A percentile compares a stretch with the other conserved stretches of the same genome.
Conservation (phyloP, 2,329 filamentous ascomycete genomes). For the Colletotrichum caudatum region DNA sequence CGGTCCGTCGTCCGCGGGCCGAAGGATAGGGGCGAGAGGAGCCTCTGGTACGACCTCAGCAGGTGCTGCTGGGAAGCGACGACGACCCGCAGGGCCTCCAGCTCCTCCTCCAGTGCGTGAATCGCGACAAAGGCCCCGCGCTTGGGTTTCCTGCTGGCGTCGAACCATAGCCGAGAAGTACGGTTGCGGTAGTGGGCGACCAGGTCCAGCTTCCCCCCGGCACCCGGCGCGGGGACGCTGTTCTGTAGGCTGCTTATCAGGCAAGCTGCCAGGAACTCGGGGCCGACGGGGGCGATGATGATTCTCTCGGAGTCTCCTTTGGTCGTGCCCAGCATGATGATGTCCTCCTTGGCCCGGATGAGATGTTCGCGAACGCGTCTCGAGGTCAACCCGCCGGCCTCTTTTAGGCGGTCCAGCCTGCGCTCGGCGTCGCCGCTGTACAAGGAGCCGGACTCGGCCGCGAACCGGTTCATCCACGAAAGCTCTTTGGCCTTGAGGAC, state of each 20-base stretch:
- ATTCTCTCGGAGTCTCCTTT: constrained; percentile 26
- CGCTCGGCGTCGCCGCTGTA: constrained; percentile 9
- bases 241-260: constrained; percentile 33
- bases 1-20: constrained; percentile 5
- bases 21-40: constrained; percentile 9
- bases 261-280: constrained; percentile 35
- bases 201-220: constrained; percentile 13
- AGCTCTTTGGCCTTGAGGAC: constrained; percentile 35
- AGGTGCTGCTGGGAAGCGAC: constrained; percentile 26
- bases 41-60: constrained; percentile 13
- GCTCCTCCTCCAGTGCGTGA: constrained; percentile 42
- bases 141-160: constrained; percentile 39
- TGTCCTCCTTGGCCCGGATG: constrained; percentile 41
- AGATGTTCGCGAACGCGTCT: constrained; percentile 21
- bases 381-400: background rate
- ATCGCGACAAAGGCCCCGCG: constrained; percentile 43
- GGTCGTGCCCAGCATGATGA: constrained; percentile 41
- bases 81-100: constrained; percentile 38
- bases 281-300: constrained; percentile 24
- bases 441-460: background rate
- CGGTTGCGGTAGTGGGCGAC: constrained; percentile 33
- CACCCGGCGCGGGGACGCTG: constrained; percentile 1
- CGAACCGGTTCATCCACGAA: constrained; percentile 28
- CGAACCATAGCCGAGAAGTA: constrained; percentile 28
- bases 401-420: constrained; percentile 13